Conservation (phyloP, 331 rosid genomes). For the Malus hybrid region DNA sequence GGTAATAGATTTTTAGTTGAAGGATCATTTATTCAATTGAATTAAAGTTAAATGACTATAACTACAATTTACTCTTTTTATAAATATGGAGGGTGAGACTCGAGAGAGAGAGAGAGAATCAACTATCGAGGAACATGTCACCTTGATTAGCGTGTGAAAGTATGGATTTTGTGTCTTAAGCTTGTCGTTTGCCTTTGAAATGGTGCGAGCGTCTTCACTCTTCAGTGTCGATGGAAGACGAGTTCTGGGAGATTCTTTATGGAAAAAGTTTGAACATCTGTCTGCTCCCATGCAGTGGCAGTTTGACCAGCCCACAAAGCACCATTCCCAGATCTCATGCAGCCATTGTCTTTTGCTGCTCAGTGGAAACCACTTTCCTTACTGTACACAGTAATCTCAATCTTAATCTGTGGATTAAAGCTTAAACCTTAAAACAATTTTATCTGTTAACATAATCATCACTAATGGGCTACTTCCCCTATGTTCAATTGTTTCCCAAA, state of each 20-base stretch:
- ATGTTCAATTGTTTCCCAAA: neutral
- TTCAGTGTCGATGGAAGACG: neutral
- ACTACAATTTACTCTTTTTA: too few relatives aligned
- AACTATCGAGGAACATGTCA: slow-evolving; percentile 31
- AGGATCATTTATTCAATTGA: too few relatives aligned
- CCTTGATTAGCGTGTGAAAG: slow-evolving; percentile 58
- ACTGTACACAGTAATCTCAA: neutral
- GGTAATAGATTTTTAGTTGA: too few relatives aligned
- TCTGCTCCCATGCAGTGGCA: slow-evolving; percentile 9
- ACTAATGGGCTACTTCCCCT: neutral
- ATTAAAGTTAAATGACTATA: too few relatives aligned
- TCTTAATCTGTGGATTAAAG: neutral
- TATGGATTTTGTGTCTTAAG: slow-evolving; percentile 25
- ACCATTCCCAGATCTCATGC: neutral
- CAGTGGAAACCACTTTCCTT: neutral
- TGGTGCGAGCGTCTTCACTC: neutral
- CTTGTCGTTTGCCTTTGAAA: slow-evolving; percentile 29
- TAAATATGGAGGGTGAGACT: too few relatives aligned
- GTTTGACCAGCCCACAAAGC: neutral
- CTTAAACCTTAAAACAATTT: neutral
- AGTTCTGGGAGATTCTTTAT: slow-evolving; percentile 3
- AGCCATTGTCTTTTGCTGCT: neutral
- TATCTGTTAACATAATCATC: neutral
- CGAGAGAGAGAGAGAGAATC: slow-evolving; percentile 2
- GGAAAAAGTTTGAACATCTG: slow-evolving; percentile 40